Evolutionary conservation across 2,329 filamentous ascomycete genomes (phyloP).

Genomic region (Nemania abortiva): DNA sequence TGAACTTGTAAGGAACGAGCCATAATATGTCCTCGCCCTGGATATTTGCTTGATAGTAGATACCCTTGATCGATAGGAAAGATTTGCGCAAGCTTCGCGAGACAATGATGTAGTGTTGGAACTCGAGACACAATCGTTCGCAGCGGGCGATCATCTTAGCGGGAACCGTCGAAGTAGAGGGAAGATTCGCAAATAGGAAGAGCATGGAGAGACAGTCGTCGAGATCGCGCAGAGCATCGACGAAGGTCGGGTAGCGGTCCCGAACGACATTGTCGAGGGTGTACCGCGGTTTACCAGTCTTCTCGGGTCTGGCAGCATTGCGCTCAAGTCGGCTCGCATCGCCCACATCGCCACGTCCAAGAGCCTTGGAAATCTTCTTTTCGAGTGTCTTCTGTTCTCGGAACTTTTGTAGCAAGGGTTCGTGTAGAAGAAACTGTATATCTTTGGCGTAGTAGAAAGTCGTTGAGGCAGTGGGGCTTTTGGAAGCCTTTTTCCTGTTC

Average conservation of each 20-base stretch:
- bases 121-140: conserved; percentile 92
- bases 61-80: conserved; percentile 98
- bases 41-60: conserved; percentile 98
- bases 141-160: conserved; percentile 96
- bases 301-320: conserved; percentile 89
- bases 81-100: conserved; percentile 94
- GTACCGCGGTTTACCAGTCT: conserved; percentile 89
- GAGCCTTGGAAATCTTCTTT: conserved; percentile 95
- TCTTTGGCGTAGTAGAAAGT: conserved; percentile 95
- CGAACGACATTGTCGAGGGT: conserved; percentile 97
- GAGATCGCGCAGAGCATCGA: conserved; percentile 91
- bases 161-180: conserved; percentile 88
- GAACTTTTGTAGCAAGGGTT: conserved; percentile 93
- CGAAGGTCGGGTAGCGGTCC: conserved; percentile 97
- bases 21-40: conserved; percentile 97
- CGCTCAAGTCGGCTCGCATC: conserved; percentile 88
- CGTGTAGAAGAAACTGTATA: conserved; percentile 97
- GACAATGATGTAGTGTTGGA: conserved; percentile 96
- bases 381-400: conserved; percentile 96
- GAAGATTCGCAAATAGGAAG: conserved; percentile 96
- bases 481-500: conserved; percentile 96
- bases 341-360: conserved; percentile 89
- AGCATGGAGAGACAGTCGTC: conserved; percentile 98
- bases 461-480: conserved; percentile 87
- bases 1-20: conserved; percentile 98